A percentile compares a stretch with the other conserved stretches of the same genome.
phyloP scores from a whole-genome alignment of 129 eudicot species.

The Flaveria brownii region DNA sequence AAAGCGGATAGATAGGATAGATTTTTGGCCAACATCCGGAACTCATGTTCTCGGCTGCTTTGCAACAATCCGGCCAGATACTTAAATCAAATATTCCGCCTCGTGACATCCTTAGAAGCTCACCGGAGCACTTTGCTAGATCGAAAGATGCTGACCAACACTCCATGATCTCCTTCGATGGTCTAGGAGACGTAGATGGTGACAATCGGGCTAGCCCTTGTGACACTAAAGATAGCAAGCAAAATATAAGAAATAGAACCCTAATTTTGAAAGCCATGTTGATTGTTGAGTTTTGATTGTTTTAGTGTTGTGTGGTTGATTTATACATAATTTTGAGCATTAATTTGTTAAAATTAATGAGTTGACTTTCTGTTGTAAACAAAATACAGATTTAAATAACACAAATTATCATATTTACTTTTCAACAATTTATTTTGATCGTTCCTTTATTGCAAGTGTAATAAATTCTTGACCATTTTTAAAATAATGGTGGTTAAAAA shows the following conservation, averaged over 20 bases:
- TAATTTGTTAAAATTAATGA: neutral
- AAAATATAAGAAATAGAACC: constrained; percentile 22
- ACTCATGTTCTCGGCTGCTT: constrained; percentile 22
- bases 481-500: neutral
- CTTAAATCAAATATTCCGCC: neutral
- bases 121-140: constrained; percentile 25
- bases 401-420: neutral
- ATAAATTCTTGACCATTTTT: constrained; percentile 1
- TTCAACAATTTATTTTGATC: neutral
- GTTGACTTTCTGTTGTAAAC: neutral
- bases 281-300: constrained; percentile 4
- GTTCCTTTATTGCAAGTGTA: neutral
- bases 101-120: constrained; percentile 19
- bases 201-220: constrained; percentile 23
- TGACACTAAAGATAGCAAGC: constrained; percentile 18
- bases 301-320: constrained; percentile 12
- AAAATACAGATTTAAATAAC: neutral
- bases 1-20: constrained; percentile 24
- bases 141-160: constrained; percentile 27
- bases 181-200: neutral
- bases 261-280: constrained; percentile 22
- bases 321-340: constrained; percentile 16
- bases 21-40: constrained; percentile 29
- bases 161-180: constrained; percentile 2
- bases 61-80: constrained; percentile 31